Base-by-base conservation (phyloP, 2,329 filamentous ascomycete genomes). In the Venturia nashicola region DNA sequence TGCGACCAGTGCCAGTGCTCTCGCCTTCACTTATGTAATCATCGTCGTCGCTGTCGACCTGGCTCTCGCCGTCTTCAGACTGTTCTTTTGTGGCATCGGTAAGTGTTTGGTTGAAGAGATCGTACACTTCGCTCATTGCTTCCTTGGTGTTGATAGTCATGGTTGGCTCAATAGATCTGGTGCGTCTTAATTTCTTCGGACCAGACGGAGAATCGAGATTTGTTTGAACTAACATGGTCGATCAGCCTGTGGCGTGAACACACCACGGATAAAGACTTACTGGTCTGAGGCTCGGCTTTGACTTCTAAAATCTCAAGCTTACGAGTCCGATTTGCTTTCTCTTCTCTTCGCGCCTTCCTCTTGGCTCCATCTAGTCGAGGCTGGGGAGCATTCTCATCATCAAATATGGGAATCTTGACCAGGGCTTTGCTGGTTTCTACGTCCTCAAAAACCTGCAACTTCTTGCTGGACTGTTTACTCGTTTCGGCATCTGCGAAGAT, bases 61-160 rank as follows among this genome's bases (percentile, higher is more conserved):
- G 83, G 65, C 80, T 84, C 27, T 59, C 42, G 16, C n/a, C 42
- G 18, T 84, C 83, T 64, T 80, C 89, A 57, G 88, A 85, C 64
- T 87, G 86, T 16, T 90, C 86, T 2, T 80, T 80, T 32, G 80
- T 82, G 20, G 76, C 75, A 42, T 68, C 70, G 64, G 78, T 81
- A 43, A 93, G 74, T 1, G 94, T 93, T 65, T 94, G 89, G 71
- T 94, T 97, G 76, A 97, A 99, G 59, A 99, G 90, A 65, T 91
- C 91, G 71, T 97, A 97, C 62, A 99, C 97, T 69, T 99, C 94
- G 69, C 97, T 92, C 67, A 93, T 97, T 5, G 94, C 94, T 68
- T 94, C 93, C 69, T 85, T 90, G 14, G 94, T 99, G 72, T 97
- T 91, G 68, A 99, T 84, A 0, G 94, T 99, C 92, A 99, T 97